Base-by-base conservation (phyloP, 805 yeast species). In the Hanseniaspora occidentalis region DNA sequence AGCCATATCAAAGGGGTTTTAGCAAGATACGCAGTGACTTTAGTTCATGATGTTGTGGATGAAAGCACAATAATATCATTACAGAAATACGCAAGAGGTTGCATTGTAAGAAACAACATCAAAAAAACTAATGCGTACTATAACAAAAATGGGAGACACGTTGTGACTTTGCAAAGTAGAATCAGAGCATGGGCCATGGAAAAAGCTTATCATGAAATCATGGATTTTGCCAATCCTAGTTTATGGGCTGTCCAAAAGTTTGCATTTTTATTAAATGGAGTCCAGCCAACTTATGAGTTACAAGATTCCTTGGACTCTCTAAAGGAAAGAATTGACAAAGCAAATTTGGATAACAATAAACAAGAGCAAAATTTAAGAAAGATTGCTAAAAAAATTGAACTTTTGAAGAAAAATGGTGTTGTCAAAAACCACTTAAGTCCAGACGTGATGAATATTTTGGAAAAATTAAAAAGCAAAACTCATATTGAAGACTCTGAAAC, bases 331-430 rank as follows among this genome's bases (percentile, higher is more conserved):
- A 80, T 89, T 27, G 72, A 79, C 38, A 78, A 75, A 27, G 78
- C 73, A 43, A 80, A 88, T n/a, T 69, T 71, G 43, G 65, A 67
- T 18, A 84, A 84, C 50, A 89, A 79, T 47, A 72, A 69, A 26
- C 62, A 84, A 49, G 94, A 88, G 58, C 71, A 70, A 39, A 79
- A 77, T 43, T 74, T 88, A 43, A 80, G 81, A 45, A 79, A 81
- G 50, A 66, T 86, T 45, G 85, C 85, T 47, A 73, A 81, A 45
- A 86, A 86, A 53, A 72, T 84, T 44, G 80, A 84, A 6, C 62
- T 86, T 35, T 62, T 92, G 34, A 84, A 80, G 47, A 83, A 78
- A 52, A 85, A 83, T 61, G 39, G 37, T 8, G 47, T 41, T 2
- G 38, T 45, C 7, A 37, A 45, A 11, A 36, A 41, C 14, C 35